Evolutionary conservation across 805 yeast genomes (phyloP).

Genomic region (Lachancea kluyveri): DNA sequence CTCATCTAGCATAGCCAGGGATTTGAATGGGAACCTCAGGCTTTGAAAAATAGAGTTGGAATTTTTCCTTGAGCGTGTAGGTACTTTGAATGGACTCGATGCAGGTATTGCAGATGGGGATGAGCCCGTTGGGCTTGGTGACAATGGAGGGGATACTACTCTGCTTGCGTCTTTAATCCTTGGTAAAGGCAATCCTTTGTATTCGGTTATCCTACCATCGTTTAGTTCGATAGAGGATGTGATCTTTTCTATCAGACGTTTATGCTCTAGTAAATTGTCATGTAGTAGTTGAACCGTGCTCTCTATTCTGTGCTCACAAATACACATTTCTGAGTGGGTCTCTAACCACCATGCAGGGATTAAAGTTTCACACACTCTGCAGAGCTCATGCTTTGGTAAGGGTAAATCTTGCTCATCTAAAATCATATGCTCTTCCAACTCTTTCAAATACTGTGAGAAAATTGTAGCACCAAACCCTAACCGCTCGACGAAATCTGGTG

Average conservation of each 20-base stretch:
- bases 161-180: conserved; percentile 4
- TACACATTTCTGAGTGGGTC: conserved; percentile 80
- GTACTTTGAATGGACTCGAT: conserved; percentile 1
- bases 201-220: conserved; percentile 33
- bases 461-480: conserved; percentile 88
- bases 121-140: neutral
- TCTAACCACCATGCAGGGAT: conserved; percentile 98
- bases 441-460: conserved; percentile 64
- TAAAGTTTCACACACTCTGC: conserved; percentile 85
- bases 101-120: neutral
- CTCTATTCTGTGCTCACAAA: conserved; percentile 76
- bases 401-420: conserved; percentile 63
- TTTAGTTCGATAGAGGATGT: conserved; percentile 20
- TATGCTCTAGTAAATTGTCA: conserved; percentile 71
- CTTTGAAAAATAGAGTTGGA: conserved; percentile 33
- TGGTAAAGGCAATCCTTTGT: conserved; percentile 54
- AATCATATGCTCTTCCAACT: conserved; percentile 57
- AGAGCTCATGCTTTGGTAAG: conserved; percentile 73
- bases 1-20: conserved; percentile 50
- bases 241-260: conserved; percentile 40
- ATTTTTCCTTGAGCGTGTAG: conserved; percentile 1
- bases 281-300: conserved; percentile 71
- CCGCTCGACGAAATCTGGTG: conserved; percentile 59
- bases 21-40: conserved; percentile 55
- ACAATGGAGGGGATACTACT: neutral